Conservation (phyloP, 805 yeast species). For the Danielia oregonensis region DNA sequence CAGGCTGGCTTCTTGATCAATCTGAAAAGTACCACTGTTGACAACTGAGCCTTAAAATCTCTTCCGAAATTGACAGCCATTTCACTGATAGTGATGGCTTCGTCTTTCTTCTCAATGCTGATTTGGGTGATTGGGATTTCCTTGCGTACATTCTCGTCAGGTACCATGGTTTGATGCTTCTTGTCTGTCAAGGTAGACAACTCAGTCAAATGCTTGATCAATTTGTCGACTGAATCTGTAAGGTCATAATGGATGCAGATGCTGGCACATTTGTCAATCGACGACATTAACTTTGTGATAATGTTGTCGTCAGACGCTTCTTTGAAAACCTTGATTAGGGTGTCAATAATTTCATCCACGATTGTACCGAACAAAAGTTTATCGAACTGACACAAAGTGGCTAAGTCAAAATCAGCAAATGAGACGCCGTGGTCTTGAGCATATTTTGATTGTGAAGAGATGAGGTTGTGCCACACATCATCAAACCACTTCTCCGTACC, state of each 20-base stretch:
- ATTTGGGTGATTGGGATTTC: conserved; percentile 35
- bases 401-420: conserved; percentile 14
- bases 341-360: conserved; percentile 63
- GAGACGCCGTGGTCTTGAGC: conserved; percentile 12
- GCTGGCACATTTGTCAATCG: conserved; percentile 79
- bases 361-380: conserved; percentile 61
- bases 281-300: conserved; percentile 80
- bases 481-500: conserved; percentile 92
- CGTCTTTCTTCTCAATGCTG: conserved; percentile 50
- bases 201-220: conserved; percentile 63
- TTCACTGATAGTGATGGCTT: conserved; percentile 72
- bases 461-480: conserved; percentile 72
- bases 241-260: conserved; percentile 67
- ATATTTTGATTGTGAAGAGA: conserved; percentile 41
- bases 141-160: conserved; percentile 21
- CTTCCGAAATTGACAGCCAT: conserved; percentile 80
- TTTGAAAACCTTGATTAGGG: conserved; percentile 74
- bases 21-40: conserved; percentile 81
- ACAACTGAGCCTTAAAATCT: conserved; percentile 87
- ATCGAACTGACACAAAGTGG: conserved; percentile 56
- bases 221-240: conserved; percentile 54
- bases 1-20: conserved; percentile 59
- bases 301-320: conserved; percentile 90
- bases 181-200: conserved; percentile 61
- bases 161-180: conserved; percentile 12